A percentile compares a stretch with the other conserved stretches of the same genome.
phyloP scores from a whole-genome alignment of 345 rosid species.

The Gossypium herbaceum region DNA sequence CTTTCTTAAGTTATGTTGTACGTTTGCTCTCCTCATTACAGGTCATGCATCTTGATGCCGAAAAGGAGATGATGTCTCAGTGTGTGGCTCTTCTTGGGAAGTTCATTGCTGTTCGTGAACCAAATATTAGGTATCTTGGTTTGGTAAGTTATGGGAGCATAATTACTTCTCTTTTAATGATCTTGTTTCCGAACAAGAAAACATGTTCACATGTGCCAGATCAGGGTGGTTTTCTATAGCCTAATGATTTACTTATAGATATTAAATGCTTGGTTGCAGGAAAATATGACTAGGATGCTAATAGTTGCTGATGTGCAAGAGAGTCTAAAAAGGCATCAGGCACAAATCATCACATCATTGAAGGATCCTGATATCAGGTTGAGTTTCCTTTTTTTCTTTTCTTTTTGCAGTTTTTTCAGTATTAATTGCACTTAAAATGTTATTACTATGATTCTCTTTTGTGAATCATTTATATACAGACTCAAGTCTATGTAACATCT shows the following conservation, averaged over 20 bases:
- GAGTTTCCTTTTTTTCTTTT: constrained; percentile 15
- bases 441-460: background rate
- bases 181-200: background rate
- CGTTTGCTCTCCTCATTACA: constrained; percentile 26
- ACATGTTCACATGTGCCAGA: background rate
- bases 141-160: constrained; percentile 58
- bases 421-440: background rate
- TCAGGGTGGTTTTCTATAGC: background rate
- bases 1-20: constrained; percentile 11
- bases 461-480: background rate
- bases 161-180: background rate
- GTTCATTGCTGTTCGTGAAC: constrained; percentile 98
- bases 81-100: constrained; percentile 98
- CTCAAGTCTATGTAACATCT: background rate
- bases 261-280: constrained; percentile 45
- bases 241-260: constrained; percentile 16
- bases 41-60: constrained; percentile 99
- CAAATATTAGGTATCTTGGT: constrained; percentile 98
- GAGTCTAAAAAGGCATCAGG: constrained; percentile 92
- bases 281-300: constrained; percentile 98
- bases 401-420: background rate
- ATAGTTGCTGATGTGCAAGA: constrained; percentile 98
- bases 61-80: constrained; percentile 99
- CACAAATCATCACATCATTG: constrained; percentile 93
- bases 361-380: constrained; percentile 99